Evolutionary conservation across 345 rosid genomes (phyloP).

Genomic region (Erucastrum elatum): DNA sequence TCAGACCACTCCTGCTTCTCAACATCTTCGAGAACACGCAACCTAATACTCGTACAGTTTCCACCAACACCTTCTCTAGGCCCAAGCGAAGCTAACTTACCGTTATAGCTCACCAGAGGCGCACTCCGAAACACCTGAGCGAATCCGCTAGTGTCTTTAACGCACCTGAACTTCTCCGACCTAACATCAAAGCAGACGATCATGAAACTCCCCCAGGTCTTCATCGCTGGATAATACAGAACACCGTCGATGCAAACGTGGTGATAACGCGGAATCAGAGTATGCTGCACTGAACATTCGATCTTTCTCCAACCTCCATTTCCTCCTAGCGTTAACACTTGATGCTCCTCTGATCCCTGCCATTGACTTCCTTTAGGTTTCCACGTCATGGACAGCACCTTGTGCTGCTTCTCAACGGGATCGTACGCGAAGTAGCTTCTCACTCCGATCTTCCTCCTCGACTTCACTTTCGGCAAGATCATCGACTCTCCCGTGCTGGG

Average conservation of each 20-base stretch:
- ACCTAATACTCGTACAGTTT: background rate
- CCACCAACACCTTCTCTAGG: background rate
- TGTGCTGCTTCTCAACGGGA: background rate
- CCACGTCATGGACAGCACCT: background rate
- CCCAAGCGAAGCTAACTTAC: background rate
- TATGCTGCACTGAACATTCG: background rate
- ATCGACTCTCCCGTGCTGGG: background rate
- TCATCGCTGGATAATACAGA: background rate
- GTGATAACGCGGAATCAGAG: background rate
- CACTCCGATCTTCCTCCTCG: background rate
- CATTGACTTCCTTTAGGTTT: background rate
- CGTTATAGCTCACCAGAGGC: background rate
- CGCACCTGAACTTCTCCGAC: background rate
- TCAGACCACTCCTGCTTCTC: background rate
- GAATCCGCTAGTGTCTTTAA: background rate
- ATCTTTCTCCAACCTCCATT: background rate
- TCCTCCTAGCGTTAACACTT: background rate
- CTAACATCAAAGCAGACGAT: background rate
- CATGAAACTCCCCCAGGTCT: background rate
- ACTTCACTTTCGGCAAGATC: background rate
- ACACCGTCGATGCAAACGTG: background rate
- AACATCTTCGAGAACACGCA: background rate
- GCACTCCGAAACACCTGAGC: too few relatives aligned
- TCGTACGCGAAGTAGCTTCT: background rate
- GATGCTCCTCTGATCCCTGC: background rate